A percentile compares a stretch with the other conserved stretches of the same genome.
phyloP scores from a whole-genome alignment of 176 grass and related monocot species.

The Typha latifolia region DNA sequence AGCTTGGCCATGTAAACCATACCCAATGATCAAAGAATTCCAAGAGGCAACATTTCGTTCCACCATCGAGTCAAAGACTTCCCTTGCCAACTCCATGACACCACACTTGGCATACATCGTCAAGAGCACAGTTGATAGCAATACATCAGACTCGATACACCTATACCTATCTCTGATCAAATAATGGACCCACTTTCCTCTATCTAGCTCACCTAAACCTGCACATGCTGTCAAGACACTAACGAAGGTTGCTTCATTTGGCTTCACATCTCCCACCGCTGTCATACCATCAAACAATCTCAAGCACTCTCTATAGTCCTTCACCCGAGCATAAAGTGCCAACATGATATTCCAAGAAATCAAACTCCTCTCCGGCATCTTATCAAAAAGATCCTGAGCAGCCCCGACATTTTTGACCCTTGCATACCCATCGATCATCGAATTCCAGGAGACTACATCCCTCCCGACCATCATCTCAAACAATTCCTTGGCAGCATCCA shows the following conservation, averaged over 20 bases:
- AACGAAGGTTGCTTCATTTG: constrained; percentile 47
- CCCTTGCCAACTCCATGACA: constrained; percentile 26
- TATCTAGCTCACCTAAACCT: constrained; percentile 42
- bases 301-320: constrained; percentile 49
- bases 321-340: constrained; percentile 34
- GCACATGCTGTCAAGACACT: constrained; percentile 46
- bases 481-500: constrained; percentile 20
- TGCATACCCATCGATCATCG: constrained; percentile 44
- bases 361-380: constrained; percentile 32
- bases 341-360: constrained; percentile 51
- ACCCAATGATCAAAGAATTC: constrained; percentile 69
- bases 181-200: constrained; percentile 41
- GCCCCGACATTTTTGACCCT: neutral
- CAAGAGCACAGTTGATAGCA: constrained; percentile 41
- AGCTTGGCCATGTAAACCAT: constrained; percentile 42
- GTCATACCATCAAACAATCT: constrained; percentile 43
- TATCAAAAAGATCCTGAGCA: constrained; percentile 31
- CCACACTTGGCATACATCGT: constrained; percentile 68
- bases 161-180: constrained; percentile 22
- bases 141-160: constrained; percentile 30
- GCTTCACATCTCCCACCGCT: constrained; percentile 1
- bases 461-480: constrained; percentile 34
- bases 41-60: constrained; percentile 40
- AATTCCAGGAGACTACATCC: constrained; percentile 58
- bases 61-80: constrained; percentile 43